A percentile compares a stretch with the other conserved stretches of the same genome.
phyloP scores from a whole-genome alignment of 139 green algal species.

The Coelastrella sp. region DNA sequence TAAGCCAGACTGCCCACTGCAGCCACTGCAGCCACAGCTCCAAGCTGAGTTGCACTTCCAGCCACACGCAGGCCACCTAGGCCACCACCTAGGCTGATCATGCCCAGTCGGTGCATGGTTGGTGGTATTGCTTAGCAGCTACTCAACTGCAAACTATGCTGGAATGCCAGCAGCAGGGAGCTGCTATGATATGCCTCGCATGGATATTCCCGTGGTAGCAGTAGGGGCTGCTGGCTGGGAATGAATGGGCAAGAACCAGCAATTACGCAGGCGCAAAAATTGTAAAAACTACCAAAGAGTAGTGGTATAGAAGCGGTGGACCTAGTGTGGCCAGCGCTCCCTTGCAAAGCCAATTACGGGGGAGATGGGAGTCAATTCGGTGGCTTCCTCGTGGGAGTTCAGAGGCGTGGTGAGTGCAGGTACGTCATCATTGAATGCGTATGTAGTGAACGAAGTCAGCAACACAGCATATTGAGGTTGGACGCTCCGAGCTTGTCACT shows the following conservation, averaged over 20 bases:
- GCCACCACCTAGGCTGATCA: neutral
- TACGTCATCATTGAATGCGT: too few species aligned
- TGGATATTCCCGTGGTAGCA: neutral
- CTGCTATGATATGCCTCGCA: neutral
- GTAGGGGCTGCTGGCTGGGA: neutral
- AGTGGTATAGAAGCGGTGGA: too few species aligned
- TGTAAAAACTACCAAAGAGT: too few species aligned
- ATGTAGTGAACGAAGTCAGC: too few species aligned
- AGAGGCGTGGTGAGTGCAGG: too few species aligned
- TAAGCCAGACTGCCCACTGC: constrained; percentile 37
- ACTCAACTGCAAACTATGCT: neutral
- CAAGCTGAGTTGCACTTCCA: neutral
- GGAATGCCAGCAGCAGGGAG: neutral
- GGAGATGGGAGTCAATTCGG: too few species aligned
- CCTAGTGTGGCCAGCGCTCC: too few species aligned
- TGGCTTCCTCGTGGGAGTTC: too few species aligned
- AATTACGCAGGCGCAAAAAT: neutral
- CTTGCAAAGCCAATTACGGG: too few species aligned
- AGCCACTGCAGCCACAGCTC: neutral
- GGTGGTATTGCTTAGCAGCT: neutral
- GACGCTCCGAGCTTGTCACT: too few species aligned
- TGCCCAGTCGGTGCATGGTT: constrained; percentile 16
- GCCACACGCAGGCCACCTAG: constrained; percentile 17
- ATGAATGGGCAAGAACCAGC: neutral
- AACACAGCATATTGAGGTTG: too few species aligned